Conservation (phyloP, 169 alveolate genomes). For the Ichthyophthirius multifiliis region DNA sequence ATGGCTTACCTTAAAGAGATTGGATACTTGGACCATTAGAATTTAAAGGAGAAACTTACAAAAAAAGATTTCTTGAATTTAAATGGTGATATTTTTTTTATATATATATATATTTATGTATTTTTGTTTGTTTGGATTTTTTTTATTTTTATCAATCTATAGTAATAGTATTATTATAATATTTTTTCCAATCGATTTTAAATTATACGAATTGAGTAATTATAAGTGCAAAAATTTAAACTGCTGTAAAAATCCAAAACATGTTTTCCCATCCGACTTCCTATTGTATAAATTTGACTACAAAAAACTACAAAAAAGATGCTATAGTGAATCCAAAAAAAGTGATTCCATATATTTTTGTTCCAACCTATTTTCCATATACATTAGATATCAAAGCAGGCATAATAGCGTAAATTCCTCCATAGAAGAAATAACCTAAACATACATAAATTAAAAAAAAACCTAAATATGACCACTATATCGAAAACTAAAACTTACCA, state of each 20-base stretch:
- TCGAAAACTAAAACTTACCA: neutral
- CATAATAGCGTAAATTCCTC: neutral
- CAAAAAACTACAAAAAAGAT: neutral
- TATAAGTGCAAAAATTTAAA: neutral
- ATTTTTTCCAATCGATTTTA: too few species aligned
- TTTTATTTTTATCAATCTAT: too few species aligned
- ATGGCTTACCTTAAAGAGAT: neutral
- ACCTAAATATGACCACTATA: neutral
- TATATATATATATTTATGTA: too few species aligned
- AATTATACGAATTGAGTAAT: neutral
- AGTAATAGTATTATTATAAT: too few species aligned
- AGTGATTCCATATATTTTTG: neutral
- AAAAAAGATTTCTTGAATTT: neutral
- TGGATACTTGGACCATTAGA: neutral
- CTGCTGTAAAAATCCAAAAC: neutral
- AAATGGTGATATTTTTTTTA: too few species aligned
- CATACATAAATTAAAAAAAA: neutral
- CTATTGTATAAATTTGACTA: neutral
- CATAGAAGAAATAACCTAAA: neutral
- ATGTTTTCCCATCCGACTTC: neutral
- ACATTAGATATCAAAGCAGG: neutral
- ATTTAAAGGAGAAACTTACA: neutral
- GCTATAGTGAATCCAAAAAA: neutral
- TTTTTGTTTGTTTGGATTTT: too few species aligned
- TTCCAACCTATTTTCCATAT: neutral